Evolutionary conservation across 352 stramenopile species (phyloP).

Genomic region (Phytophthora brassicae): DNA sequence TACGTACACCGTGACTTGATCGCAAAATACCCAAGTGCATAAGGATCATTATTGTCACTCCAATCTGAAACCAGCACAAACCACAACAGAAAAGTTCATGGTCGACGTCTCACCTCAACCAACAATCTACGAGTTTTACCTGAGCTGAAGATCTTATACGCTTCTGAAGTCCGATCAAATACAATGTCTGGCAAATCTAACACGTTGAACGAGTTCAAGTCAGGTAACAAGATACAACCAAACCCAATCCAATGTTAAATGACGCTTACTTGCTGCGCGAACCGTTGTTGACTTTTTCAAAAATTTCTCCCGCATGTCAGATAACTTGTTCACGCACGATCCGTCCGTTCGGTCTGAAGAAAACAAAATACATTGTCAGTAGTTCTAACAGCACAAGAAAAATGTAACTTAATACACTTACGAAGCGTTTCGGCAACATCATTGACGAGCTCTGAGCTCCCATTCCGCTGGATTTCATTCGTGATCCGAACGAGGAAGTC

Average conservation of each 20-base stretch:
- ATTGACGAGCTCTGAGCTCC: constrained; percentile 40
- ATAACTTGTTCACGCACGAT: constrained; percentile 62
- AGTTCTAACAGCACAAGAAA: not conserved
- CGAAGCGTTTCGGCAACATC: constrained; percentile 35
- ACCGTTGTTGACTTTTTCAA: constrained; percentile 38
- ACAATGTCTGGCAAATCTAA: constrained; percentile 59
- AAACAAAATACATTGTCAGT: constrained; percentile 4
- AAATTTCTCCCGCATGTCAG: constrained; percentile 55
- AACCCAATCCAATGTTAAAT: not conserved
- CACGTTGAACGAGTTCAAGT: constrained; percentile 8
- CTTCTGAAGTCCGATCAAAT: constrained; percentile 53
- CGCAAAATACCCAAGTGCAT: constrained; percentile 49
- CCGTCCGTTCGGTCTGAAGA: constrained; percentile 48
- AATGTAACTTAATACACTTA: constrained; percentile 18
- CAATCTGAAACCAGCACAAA: constrained; percentile 41
- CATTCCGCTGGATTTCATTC: constrained; percentile 52
- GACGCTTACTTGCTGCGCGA: constrained; percentile 56
- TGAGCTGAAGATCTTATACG: constrained; percentile 71
- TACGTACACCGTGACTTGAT: constrained; percentile 49
- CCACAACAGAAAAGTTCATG: too few species aligned
- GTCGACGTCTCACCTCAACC: too few species aligned
- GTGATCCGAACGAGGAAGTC: constrained; percentile 66
- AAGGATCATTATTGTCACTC: constrained; percentile 55
- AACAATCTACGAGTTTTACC: constrained; percentile 27
- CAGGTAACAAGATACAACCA: constrained; percentile 6